These are phyloP conservation scores for Arthrinium puccinioides DNA, from an alignment of 2,329 filamentous ascomycete species.

Conservation along the genomic window DNA sequence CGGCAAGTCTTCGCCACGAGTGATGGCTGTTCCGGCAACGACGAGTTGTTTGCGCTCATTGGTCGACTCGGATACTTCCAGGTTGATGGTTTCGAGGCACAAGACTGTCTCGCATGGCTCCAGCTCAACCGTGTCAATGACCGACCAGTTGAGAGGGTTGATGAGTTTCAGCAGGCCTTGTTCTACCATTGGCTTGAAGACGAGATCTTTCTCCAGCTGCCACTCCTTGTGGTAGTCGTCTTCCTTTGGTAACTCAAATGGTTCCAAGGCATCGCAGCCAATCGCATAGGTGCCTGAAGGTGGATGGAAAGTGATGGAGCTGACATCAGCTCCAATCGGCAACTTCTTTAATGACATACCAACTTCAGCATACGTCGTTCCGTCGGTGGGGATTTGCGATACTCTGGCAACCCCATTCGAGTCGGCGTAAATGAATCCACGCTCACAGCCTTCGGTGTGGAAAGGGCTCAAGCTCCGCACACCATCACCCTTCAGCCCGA, in stretches of 20 bases:
- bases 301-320: constrained; percentile 69
- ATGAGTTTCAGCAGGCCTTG: constrained; percentile 72
- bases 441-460: constrained; percentile 68
- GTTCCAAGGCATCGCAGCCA: constrained; percentile 58
- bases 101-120: constrained; percentile 71
- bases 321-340: constrained; percentile 60
- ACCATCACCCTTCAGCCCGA: constrained; percentile 62
- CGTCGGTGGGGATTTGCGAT: constrained; percentile 56
- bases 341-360: constrained; percentile 71
- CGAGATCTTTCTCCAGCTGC: constrained; percentile 61
- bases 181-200: constrained; percentile 59
- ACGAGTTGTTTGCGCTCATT: constrained; percentile 79
- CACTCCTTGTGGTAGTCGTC: constrained; percentile 79
- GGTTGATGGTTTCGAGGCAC: constrained; percentile 72
- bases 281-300: constrained; percentile 69
- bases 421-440: constrained; percentile 79
- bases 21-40: constrained; percentile 75
- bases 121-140: constrained; percentile 70
- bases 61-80: constrained; percentile 87
- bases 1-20: constrained; percentile 85
- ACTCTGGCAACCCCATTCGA: constrained; percentile 65
- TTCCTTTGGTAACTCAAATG: constrained; percentile 80
- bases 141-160: constrained; percentile 66
- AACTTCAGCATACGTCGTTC: constrained; percentile 64
- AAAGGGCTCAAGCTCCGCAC: constrained; percentile 69